phyloP scores from a whole-genome alignment of 2,329 filamentous ascomycete genomes.

The Cercospora sp. region DNA sequence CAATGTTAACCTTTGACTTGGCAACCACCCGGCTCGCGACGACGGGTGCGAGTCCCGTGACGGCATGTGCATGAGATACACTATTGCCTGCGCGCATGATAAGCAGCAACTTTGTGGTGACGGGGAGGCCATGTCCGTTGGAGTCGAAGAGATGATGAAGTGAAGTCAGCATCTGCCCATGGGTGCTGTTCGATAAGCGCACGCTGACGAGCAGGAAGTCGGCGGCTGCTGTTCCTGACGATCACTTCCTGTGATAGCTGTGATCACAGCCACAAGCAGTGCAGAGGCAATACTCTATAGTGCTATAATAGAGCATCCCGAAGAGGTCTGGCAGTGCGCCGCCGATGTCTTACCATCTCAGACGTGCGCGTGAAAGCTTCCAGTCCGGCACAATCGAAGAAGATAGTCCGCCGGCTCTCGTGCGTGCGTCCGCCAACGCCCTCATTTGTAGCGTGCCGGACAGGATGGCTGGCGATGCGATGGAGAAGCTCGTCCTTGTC shows the following conservation, averaged over 20 bases:
- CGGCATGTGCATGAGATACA: background rate
- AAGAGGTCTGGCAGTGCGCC: background rate
- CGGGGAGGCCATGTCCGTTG: background rate
- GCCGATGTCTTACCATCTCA: background rate
- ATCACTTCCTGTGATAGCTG: conserved; percentile 7
- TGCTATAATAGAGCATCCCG: background rate
- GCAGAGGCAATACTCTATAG: background rate
- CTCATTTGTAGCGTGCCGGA: background rate
- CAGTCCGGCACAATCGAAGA: background rate
- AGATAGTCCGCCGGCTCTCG: background rate
- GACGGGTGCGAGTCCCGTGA: background rate
- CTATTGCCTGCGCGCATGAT: background rate
- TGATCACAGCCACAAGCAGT: background rate
- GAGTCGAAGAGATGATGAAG: background rate
- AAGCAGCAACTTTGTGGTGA: background rate
- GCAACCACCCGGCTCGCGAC: background rate
- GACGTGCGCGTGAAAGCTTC: background rate
- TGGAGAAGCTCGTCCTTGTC: background rate
- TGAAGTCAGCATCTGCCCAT: background rate
- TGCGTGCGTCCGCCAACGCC: background rate
- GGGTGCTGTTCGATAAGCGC: background rate
- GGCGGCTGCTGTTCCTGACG: conserved; percentile 11
- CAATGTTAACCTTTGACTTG: background rate
- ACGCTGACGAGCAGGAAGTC: background rate
- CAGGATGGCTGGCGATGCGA: background rate